phyloP scores from a whole-genome alignment of 495 filamentous ascomycete genomes.

The Tuber brumale region DNA sequence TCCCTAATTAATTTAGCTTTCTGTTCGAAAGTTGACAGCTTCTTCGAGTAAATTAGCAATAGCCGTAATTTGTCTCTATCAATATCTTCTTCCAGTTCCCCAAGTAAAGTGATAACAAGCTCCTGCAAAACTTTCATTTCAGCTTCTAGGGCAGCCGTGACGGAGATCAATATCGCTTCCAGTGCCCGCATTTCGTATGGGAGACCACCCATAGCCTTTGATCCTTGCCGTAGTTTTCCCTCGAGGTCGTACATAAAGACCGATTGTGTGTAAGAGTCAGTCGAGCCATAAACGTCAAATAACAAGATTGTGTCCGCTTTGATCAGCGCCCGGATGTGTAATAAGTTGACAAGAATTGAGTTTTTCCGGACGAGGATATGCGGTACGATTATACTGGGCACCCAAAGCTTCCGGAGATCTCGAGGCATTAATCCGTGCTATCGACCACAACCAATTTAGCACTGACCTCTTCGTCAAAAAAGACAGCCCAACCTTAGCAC shows the following conservation, averaged over 20 bases:
- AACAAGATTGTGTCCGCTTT: constrained; percentile 89
- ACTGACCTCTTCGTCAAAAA: neutral
- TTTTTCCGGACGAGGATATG: constrained; percentile 92
- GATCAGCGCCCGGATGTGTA: constrained; percentile 89
- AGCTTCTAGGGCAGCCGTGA: constrained; percentile 79
- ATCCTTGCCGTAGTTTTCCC: constrained; percentile 55
- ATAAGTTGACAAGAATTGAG: constrained; percentile 87
- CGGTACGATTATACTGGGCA: constrained; percentile 95
- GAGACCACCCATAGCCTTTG: constrained; percentile 49
- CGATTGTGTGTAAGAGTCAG: constrained; percentile 88
- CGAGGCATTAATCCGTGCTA: constrained; percentile 93
- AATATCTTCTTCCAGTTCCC: constrained; percentile 92
- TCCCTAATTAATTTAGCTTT: constrained; percentile 92
- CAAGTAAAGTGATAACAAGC: constrained; percentile 78
- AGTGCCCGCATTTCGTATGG: constrained; percentile 70
- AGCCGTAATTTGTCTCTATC: constrained; percentile 88
- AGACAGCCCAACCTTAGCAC: constrained; percentile 66
- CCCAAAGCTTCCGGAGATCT: constrained; percentile 76
- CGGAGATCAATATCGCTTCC: constrained; percentile 72
- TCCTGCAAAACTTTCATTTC: constrained; percentile 91
- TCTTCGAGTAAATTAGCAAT: constrained; percentile 86
- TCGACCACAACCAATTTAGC: constrained; percentile 35
- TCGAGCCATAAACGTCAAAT: constrained; percentile 93
- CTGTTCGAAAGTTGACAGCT: constrained; percentile 92
- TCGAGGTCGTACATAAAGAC: constrained; percentile 90